Conservation (phyloP, 805 yeast genomes). For the Candida mattraensis region DNA sequence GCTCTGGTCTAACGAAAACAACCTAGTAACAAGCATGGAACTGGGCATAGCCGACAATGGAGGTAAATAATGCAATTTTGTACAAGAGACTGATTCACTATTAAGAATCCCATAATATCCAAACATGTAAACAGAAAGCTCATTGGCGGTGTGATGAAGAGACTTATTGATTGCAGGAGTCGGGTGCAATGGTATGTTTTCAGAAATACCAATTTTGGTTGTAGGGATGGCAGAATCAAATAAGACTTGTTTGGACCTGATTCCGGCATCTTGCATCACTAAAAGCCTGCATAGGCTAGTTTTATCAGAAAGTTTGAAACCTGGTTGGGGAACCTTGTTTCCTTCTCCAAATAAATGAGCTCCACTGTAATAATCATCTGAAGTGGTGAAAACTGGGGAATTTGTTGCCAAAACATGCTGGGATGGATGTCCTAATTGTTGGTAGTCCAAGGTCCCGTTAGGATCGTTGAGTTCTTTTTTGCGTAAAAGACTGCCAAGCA, state of each 20-base stretch:
- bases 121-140: constrained; percentile 52
- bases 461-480: constrained; percentile 8
- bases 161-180: constrained; percentile 27
- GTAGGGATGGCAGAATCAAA: constrained; percentile 41
- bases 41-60: constrained; percentile 37
- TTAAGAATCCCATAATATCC: constrained; percentile 54
- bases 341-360: constrained; percentile 47
- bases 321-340: constrained; percentile 16
- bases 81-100: constrained; percentile 42
- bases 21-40: constrained; percentile 45
- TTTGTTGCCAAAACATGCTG: constrained; percentile 1
- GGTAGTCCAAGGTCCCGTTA: too few species aligned
- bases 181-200: too few species aligned
- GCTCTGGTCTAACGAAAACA: constrained; percentile 37
- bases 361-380: constrained; percentile 46
- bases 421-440: not conserved
- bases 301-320: constrained; percentile 25
- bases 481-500: constrained; percentile 9
- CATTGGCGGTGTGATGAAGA: constrained; percentile 42
- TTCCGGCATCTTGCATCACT: constrained; percentile 51
- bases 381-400: constrained; percentile 11
- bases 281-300: constrained; percentile 39
- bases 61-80: constrained; percentile 51
- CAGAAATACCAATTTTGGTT: constrained; percentile 6
- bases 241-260: constrained; percentile 48